Evolutionary conservation across 2,329 filamentous ascomycete genomes (phyloP).

Genomic region (Penicillium frequentans): DNA sequence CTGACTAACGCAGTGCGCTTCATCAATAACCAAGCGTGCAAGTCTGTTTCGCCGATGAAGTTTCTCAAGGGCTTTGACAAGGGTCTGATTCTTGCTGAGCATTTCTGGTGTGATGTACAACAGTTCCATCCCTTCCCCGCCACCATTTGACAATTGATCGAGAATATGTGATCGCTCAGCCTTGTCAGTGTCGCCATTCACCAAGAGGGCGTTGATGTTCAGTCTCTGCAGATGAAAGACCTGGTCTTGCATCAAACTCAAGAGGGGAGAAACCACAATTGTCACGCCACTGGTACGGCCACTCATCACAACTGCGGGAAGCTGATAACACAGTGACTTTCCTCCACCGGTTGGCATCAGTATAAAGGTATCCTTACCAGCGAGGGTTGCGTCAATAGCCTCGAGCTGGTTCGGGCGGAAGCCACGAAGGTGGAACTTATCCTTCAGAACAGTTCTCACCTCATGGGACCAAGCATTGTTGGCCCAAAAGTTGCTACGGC

Average conservation of each 20-base stretch:
- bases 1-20: constrained; percentile 98
- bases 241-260: constrained; percentile 98
- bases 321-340: constrained; percentile 94
- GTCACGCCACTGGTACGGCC: constrained; percentile 83
- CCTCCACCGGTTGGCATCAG: constrained; percentile 97
- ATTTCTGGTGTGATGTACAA: constrained; percentile 97
- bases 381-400: constrained; percentile 89
- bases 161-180: constrained; percentile 68
- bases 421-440: constrained; percentile 78
- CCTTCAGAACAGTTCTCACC: constrained; percentile 75
- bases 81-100: constrained; percentile 75
- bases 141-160: constrained; percentile 58
- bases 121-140: constrained; percentile 78
- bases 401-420: constrained; percentile 92
- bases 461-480: constrained; percentile 80
- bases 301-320: constrained; percentile 79
- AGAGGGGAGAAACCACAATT: constrained; percentile 87
- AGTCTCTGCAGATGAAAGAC: constrained; percentile 76
- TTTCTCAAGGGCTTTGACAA: constrained; percentile 64
- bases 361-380: constrained; percentile 86
- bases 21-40: constrained; percentile 91
- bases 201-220: constrained; percentile 74
- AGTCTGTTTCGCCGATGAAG: constrained; percentile 72
- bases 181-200: constrained; percentile 73
- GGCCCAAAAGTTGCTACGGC: constrained; percentile 50